Percentiles rank a stretch among this genome's conserved stretches.
Conservation (phyloP, 1,139 yeast genomes). For the Kodamaea sp. region DNA sequence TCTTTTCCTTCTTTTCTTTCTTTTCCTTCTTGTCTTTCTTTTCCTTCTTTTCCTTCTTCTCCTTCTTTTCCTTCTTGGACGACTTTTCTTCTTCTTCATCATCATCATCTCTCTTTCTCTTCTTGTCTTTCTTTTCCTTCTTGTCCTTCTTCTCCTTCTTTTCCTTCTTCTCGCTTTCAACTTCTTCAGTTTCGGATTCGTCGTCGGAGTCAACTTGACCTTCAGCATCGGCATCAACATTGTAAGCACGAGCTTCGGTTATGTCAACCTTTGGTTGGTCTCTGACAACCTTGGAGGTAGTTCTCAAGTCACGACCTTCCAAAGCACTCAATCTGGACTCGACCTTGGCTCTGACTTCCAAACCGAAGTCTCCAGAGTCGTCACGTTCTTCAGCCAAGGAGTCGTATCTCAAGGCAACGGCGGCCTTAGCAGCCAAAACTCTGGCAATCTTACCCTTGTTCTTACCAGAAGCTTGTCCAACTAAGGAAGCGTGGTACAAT, state of each 20-base stretch:
- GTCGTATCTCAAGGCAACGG: slow-evolving; percentile 98
- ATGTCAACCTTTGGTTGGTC: slow-evolving; percentile 83
- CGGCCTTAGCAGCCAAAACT: slow-evolving; percentile 97
- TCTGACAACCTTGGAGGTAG: slow-evolving; percentile 73
- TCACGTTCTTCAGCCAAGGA: slow-evolving; percentile 96
- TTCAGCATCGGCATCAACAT: slow-evolving; percentile 85
- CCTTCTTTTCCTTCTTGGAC: slow-evolving; percentile 29
- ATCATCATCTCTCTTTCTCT: slow-evolving; percentile 45
- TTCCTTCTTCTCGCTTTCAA: slow-evolving; percentile 55
- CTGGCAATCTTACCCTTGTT: slow-evolving; percentile 99
- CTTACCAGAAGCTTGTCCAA: slow-evolving; percentile 96
- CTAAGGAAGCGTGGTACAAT: slow-evolving; percentile 93
- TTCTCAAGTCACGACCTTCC: slow-evolving; percentile 92
- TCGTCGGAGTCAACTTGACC: slow-evolving; percentile 35
- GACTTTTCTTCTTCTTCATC: slow-evolving; percentile 42
- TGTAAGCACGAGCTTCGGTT: slow-evolving; percentile 82
- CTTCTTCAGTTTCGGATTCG: slow-evolving; percentile 34
- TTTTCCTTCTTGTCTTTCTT: slow-evolving; percentile 42
- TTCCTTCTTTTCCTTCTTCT: slow-evolving; percentile 29
- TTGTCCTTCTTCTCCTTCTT: slow-evolving; percentile 54
- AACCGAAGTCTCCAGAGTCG: slow-evolving; percentile 92
- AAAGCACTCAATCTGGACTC: slow-evolving; percentile 92
- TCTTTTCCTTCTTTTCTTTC: slow-evolving; percentile 48
- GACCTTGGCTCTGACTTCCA: slow-evolving; percentile 88
- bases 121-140: slow-evolving; percentile 32